Conservation (phyloP, 1,139 yeast genomes). For the Yamadazyma sp. region DNA sequence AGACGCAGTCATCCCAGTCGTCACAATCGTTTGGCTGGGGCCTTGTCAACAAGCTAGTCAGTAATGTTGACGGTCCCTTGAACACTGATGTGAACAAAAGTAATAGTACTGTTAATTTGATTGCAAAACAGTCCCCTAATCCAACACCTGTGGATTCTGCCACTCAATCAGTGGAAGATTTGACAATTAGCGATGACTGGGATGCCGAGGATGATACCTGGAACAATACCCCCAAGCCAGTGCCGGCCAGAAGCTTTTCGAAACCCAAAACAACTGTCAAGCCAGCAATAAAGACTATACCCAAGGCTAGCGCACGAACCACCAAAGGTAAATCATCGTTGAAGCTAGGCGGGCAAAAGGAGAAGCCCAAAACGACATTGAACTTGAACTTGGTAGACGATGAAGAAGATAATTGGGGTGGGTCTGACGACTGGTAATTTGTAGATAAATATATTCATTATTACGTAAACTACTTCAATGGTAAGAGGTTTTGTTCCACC, state of each 20-base stretch:
- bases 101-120: constrained; percentile 36
- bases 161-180: constrained; percentile 10
- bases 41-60: constrained; percentile 36
- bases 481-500: constrained; percentile 71
- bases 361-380: constrained; percentile 27
- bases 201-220: constrained; percentile 14
- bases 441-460: not conserved
- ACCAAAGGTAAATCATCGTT: constrained; percentile 18
- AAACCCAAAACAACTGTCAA: constrained; percentile 2
- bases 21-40: constrained; percentile 36
- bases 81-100: constrained; percentile 35
- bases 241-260: constrained; percentile 3
- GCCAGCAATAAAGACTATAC: constrained; percentile 5
- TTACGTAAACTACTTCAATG: constrained; percentile 47
- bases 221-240: constrained; percentile 8
- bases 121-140: constrained; percentile 20
- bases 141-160: constrained; percentile 15
- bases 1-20: not conserved
- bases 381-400: constrained; percentile 41
- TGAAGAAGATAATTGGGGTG: constrained; percentile 59
- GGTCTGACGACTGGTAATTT: constrained; percentile 31
- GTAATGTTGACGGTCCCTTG: constrained; percentile 34
- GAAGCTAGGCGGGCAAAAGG: constrained; percentile 31
- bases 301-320: constrained; percentile 9
- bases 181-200: constrained; percentile 15